phyloP scores from a whole-genome alignment of 306 rosid genomes.

The Morella rubra region DNA sequence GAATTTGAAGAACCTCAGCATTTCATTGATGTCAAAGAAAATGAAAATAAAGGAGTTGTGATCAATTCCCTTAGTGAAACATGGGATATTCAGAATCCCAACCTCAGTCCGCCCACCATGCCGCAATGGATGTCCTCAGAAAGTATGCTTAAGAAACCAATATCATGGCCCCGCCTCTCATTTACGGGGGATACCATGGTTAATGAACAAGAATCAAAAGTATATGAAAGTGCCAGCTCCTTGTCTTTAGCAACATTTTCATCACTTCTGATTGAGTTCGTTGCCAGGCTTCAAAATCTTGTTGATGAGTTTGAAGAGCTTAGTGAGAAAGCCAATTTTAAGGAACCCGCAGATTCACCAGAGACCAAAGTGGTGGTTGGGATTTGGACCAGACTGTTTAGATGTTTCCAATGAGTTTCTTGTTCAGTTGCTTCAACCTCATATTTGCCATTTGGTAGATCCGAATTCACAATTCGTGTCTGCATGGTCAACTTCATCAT shows the following conservation, averaged over 20 bases:
- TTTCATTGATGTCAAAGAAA: constrained; percentile 32
- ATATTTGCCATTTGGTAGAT: background rate
- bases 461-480: constrained; percentile 15
- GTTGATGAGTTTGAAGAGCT: constrained; percentile 67
- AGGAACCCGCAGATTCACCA: constrained; percentile 42
- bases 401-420: constrained; percentile 19
- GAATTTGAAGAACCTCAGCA: constrained; percentile 34
- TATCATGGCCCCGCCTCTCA: constrained; percentile 46
- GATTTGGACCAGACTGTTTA: constrained; percentile 37
- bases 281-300: constrained; percentile 78
- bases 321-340: constrained; percentile 60
- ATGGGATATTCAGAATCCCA: constrained; percentile 36
- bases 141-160: constrained; percentile 20
- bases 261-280: constrained; percentile 74
- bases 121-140: constrained; percentile 44
- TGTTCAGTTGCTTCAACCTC: constrained; percentile 2
- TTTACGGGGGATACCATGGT: constrained; percentile 22
- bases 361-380: constrained; percentile 33
- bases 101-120: constrained; percentile 15
- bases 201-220: constrained; percentile 48
- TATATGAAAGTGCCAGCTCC: constrained; percentile 70
- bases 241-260: constrained; percentile 77
- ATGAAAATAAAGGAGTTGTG: constrained; percentile 32
- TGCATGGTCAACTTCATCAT: background rate
- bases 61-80: constrained; percentile 43